Evolutionary conservation across 768 basidiomycete species (phyloP).

Genomic region (Lanmaoa pseudosensibilis): DNA sequence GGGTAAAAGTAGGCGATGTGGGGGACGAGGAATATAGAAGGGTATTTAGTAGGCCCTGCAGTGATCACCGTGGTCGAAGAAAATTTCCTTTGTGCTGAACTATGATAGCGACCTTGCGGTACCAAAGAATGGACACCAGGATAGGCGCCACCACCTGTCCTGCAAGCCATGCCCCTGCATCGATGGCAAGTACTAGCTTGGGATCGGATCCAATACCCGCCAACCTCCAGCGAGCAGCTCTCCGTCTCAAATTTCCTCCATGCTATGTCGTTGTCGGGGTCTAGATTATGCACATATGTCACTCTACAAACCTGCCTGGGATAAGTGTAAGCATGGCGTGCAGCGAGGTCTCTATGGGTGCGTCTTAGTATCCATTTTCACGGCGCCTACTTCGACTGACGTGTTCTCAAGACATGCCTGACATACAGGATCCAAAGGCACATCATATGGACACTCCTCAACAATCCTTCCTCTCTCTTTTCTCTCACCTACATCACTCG

Average conservation of each 20-base stretch:
- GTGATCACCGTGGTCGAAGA: too few species aligned
- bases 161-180: too few species aligned
- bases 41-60: too few species aligned
- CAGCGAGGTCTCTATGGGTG: slow-evolving; percentile 75
- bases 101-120: too few species aligned
- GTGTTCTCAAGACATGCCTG: slow-evolving; percentile 48
- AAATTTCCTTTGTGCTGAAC: too few species aligned
- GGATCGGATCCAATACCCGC: slow-evolving; percentile 39
- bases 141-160: too few species aligned
- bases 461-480: slow-evolving; percentile 28
- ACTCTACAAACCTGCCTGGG: slow-evolving; percentile 75
- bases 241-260: slow-evolving; percentile 73
- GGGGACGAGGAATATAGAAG: too few species aligned
- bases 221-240: slow-evolving; percentile 50
- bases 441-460: slow-evolving; percentile 48
- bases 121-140: too few species aligned
- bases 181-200: neutral
- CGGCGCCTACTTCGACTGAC: neutral
- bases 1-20: too few species aligned
- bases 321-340: slow-evolving; percentile 80
- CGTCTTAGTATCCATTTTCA: slow-evolving; percentile 15
- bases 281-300: slow-evolving; percentile 76
- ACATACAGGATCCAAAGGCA: slow-evolving; percentile 71
- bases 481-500: slow-evolving; percentile 29
- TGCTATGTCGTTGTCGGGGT: slow-evolving; percentile 83